Percentiles rank a stretch among this genome's conserved stretches.
Conservation (phyloP, 108 stramenopile species). For the Fistulifera pelliculosa region DNA sequence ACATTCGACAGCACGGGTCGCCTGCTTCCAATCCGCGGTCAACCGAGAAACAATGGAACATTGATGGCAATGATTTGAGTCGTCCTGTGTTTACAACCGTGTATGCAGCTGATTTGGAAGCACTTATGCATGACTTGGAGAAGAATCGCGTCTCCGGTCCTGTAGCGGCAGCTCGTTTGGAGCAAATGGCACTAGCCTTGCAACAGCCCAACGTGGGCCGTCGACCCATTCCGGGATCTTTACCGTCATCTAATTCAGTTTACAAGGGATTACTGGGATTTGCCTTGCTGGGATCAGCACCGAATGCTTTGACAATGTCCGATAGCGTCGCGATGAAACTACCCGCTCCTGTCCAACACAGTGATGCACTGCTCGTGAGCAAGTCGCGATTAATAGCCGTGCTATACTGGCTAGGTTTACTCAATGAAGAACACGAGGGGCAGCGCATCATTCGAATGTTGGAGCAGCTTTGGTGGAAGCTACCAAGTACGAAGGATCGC, state of each 20-base stretch:
- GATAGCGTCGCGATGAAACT: slow-evolving; percentile 67
- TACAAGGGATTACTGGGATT: slow-evolving; percentile 54
- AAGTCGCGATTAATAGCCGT: slow-evolving; percentile 47
- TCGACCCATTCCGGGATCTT: slow-evolving; percentile 63
- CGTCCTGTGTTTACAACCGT: slow-evolving; percentile 62
- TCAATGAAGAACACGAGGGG: slow-evolving; percentile 16
- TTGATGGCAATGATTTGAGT: slow-evolving; percentile 21
- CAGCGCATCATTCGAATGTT: slow-evolving; percentile 22
- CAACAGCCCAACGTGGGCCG: slow-evolving; percentile 50
- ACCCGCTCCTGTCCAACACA: slow-evolving; percentile 36
- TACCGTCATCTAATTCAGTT: slow-evolving; percentile 67
- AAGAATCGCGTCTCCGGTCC: slow-evolving; percentile 31
- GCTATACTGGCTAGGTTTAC: slow-evolving; percentile 28
- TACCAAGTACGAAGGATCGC: slow-evolving; percentile 9
- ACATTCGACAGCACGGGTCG: too few species aligned
- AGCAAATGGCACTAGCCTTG: slow-evolving; percentile 24
- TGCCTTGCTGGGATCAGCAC: slow-evolving; percentile 54
- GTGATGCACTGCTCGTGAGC: slow-evolving; percentile 56
- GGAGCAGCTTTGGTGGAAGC: slow-evolving; percentile 39
- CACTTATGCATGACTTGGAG: slow-evolving; percentile 40
- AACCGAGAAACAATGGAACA: slow-evolving; percentile 28
- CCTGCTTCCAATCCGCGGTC: slow-evolving; percentile 21
- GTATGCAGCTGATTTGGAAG: slow-evolving; percentile 52
- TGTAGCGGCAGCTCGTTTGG: slow-evolving; percentile 41
- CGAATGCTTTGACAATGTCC: slow-evolving; percentile 51